Evolutionary conservation across 441 rosid genomes (phyloP), one percentile per base, ranked within the genome.

Genomic region (Populus hybrid): DNA sequence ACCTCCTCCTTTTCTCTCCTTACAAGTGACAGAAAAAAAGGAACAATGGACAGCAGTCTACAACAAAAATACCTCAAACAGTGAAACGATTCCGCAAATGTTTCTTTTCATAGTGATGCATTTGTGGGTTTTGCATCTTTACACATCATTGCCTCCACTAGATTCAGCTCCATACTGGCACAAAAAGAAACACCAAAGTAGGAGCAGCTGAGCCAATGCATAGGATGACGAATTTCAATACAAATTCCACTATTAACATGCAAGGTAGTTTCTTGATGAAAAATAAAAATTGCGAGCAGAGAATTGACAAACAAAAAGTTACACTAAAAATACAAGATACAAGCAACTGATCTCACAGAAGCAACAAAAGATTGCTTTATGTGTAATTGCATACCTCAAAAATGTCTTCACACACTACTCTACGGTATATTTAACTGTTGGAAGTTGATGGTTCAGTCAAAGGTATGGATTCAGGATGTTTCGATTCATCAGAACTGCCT

Each of bases 361-460:
- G 16, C 61, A 33, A 64, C 11, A 14, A 29, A 68, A 75, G 6
- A 64, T 33, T 64, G n/a, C 35, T 8, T 20, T 31, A 3, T 28
- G 42, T 23, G 76, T 64, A 66, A 77, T 69, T 69, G 69, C 71
- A 38, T 76, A 82, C 88, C 87, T 76, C 76, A 23, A 68, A 76
- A 69, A 33, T 53, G 61, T 75, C 77, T 68, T 31, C 69, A 40
- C 65, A 69, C 64, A 38, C 14, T 68, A 33, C 69, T 31, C 9
- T 42, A 24, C 6, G 23, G 67, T 29, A n/a, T 7, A 31, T 29
- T 79, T 76, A 88, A 72, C 77, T 68, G 65, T 82, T 64, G 18
- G 81, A 78, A 74, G 77, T 78, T 45, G 80, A 81, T 77, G 88
- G 74, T 69, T 79, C 59, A 74, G 83, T 73, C 79, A 80, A 68